A percentile compares a stretch with the other conserved stretches of the same genome.
Conservation (phyloP, 2,329 filamentous ascomycete genomes). For the Ambrosiella cleistominuta region DNA sequence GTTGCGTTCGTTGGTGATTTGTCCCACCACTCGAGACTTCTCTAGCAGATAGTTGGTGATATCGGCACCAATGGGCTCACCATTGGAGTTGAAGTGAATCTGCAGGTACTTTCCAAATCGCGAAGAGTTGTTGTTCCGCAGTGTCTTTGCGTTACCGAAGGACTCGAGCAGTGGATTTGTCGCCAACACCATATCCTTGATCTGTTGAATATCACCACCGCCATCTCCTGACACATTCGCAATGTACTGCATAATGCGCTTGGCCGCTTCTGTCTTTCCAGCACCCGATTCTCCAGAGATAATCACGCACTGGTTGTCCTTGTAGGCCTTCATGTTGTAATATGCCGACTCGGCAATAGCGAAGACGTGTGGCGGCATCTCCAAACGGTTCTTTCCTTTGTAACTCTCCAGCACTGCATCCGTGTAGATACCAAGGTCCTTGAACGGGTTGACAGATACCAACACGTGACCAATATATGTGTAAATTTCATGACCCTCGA, state of each 20-base stretch:
- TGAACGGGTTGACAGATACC: slow-evolving; percentile 96
- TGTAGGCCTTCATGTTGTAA: slow-evolving; percentile 99
- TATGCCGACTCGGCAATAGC: slow-evolving; percentile 91
- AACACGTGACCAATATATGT: slow-evolving; percentile 99
- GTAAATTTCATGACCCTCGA: slow-evolving; percentile 95
- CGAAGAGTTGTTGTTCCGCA: slow-evolving; percentile 97
- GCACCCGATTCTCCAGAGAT: slow-evolving; percentile 97
- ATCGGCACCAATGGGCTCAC: slow-evolving; percentile 87
- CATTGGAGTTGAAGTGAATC: slow-evolving; percentile 81
- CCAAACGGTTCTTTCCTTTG: slow-evolving; percentile 88
- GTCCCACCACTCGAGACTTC: slow-evolving; percentile 85
- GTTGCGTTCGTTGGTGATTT: slow-evolving; percentile 89
- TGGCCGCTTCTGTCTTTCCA: slow-evolving; percentile 95
- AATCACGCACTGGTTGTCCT: slow-evolving; percentile 97
- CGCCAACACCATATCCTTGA: slow-evolving; percentile 98
- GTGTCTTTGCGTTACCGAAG: slow-evolving; percentile 94
- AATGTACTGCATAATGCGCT: slow-evolving; percentile 99
- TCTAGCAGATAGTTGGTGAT: slow-evolving; percentile 97
- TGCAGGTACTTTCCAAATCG: slow-evolving; percentile 97
- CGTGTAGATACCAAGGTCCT: slow-evolving; percentile 95
- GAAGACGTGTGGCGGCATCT: slow-evolving; percentile 91
- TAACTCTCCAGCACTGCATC: slow-evolving; percentile 86
- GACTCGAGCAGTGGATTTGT: slow-evolving; percentile 95
- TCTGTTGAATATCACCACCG: slow-evolving; percentile 79
- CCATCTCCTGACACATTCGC: slow-evolving; percentile 81